A percentile compares a stretch with the other conserved stretches of the same genome.
Conservation (phyloP, 306 rosid species). For the Vigna radiata region DNA sequence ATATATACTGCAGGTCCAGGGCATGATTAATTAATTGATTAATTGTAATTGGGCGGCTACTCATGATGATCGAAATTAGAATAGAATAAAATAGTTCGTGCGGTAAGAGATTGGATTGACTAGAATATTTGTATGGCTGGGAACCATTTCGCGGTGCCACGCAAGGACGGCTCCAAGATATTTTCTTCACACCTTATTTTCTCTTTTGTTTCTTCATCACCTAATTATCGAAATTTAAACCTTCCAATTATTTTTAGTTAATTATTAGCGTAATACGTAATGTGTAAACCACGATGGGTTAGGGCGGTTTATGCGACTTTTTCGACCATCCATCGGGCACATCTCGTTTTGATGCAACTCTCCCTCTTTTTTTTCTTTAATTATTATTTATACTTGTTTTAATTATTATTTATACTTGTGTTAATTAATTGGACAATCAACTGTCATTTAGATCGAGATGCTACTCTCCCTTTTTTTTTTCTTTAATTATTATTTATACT, state of each 20-base stretch:
- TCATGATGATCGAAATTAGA: background rate
- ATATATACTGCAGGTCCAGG: too few species aligned
- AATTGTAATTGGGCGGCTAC: background rate
- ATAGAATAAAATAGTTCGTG: too few species aligned
- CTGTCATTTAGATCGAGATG: too few species aligned
- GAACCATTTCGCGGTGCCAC: constrained; percentile 53
- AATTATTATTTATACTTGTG: too few species aligned
- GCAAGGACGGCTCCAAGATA: constrained; percentile 45
- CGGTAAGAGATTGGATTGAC: too few species aligned
- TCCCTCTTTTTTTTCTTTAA: too few species aligned
- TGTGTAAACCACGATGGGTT: constrained; percentile 7
- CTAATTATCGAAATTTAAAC: constrained; percentile 9
- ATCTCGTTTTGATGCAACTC: background rate
- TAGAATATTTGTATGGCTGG: constrained; percentile 41
- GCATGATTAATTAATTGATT: too few species aligned
- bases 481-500: too few species aligned
- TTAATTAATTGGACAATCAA: too few species aligned
- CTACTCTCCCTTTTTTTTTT: too few species aligned
- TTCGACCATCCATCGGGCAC: constrained; percentile 19
- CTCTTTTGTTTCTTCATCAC: constrained; percentile 2
- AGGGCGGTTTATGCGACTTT: constrained; percentile 40
- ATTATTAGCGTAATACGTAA: background rate
- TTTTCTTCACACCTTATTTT: constrained; percentile 11
- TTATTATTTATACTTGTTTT: too few species aligned
- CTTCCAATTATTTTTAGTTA: background rate